Evolutionary conservation across 441 rosid species (phyloP), one percentile per base, ranked within the genome.

Genomic region (Daphne laureola): DNA sequence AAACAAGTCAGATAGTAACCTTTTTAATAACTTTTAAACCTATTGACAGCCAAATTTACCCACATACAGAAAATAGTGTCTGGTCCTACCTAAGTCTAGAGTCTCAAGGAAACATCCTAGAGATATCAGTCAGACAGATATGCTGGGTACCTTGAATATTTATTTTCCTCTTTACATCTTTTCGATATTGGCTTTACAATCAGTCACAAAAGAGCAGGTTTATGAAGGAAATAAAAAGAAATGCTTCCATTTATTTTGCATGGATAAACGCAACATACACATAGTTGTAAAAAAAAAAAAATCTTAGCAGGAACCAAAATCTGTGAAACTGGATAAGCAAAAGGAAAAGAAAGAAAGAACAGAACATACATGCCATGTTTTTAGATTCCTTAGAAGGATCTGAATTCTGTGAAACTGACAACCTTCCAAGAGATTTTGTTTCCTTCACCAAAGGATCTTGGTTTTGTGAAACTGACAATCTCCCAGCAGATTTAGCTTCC

Each of bases 381-480:
- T 79, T 83, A 36, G 84, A 67, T 59, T 87, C 95, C 67, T 82
- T 85, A 27, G 57, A 58, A 59, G 80, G 61, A 48, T 82, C 96
- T 17, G 83, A 69, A 66, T 77, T 86, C 64, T 82, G 87, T 49
- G 86, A 75, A 67, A 80, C 80, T 26, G 94, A 76, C 67, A 77
- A 71, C 76, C 87, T 81, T 55, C 90, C 94, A 17, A 86, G 73
- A 64, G 92, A 70, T 65, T 80, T 94, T 58, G 85, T 70, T 74
- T 94, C 96, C 75, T 84, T 94, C 64, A 62, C 47, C 66, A 77
- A 67, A 70, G 77, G 46, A 58, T 86, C 96, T 62, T 85, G 73
- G 66, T 61, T 73, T 64, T 84, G 89, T 52, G 96, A 81, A 79
- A 71, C 75, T 14, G 88, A 70, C 63, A 80, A 61, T 77, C 82